A percentile compares a stretch with the other conserved stretches of the same genome.
phyloP scores from a whole-genome alignment of 352 stramenopile species.

The Pythium scleroteichum region DNA sequence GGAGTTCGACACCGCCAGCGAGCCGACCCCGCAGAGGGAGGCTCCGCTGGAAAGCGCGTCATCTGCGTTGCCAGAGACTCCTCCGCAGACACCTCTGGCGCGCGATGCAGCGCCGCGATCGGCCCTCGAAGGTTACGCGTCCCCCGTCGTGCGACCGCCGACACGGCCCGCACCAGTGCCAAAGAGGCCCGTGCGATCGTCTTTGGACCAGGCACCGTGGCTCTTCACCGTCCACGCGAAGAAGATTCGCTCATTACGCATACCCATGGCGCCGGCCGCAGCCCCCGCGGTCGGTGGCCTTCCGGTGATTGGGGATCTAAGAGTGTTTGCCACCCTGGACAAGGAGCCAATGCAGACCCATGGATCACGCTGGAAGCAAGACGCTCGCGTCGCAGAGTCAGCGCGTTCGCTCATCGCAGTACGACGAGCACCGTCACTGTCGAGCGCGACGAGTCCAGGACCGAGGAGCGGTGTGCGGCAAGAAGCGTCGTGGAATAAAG shows the following conservation, averaged over 20 bases:
- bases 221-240: conserved; percentile 42
- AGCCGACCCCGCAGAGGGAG: background rate
- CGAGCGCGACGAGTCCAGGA: background rate
- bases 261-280: conserved; percentile 34
- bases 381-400: conserved; percentile 21
- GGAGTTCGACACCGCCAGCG: conserved; percentile 29
- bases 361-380: conserved; percentile 54
- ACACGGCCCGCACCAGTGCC: conserved; percentile 8
- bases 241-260: conserved; percentile 46
- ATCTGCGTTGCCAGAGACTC: background rate
- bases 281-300: background rate
- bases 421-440: conserved; percentile 1
- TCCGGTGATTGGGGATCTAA: conserved; percentile 47
- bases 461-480: conserved; percentile 48
- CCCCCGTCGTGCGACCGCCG: background rate
- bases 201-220: conserved; percentile 50
- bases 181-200: conserved; percentile 8
- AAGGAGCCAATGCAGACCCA: conserved; percentile 53
- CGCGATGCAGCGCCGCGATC: conserved; percentile 1
- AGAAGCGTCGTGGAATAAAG: conserved; percentile 50
- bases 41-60: background rate
- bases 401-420: conserved; percentile 3
- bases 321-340: conserved; percentile 56
- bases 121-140: background rate
- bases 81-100: background rate